Evolutionary conservation across 1,139 yeast species (phyloP).

Genomic region (Kodamaea arcana): DNA sequence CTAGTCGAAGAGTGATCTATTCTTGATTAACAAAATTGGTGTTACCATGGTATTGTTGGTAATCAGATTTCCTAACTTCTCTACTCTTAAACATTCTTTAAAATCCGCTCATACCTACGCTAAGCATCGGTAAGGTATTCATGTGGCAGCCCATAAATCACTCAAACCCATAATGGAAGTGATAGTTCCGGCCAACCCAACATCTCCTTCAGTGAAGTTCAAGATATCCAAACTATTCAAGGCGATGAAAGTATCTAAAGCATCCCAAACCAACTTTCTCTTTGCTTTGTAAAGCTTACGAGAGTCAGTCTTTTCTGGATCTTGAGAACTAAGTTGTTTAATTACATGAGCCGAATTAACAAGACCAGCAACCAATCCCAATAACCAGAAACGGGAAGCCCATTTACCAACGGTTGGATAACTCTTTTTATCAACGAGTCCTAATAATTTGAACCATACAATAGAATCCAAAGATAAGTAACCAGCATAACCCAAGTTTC

Average conservation of each 20-base stretch:
- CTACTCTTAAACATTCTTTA: too few relatives aligned
- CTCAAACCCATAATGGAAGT: slow-evolving; percentile 77
- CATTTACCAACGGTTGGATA: slow-evolving; percentile 36
- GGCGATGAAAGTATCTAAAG: slow-evolving; percentile 73
- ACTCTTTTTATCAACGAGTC: slow-evolving; percentile 32
- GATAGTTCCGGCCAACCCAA: slow-evolving; percentile 81
- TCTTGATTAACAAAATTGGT: too few relatives aligned
- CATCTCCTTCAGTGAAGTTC: slow-evolving; percentile 69
- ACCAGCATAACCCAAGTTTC: slow-evolving; percentile 71
- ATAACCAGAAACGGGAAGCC: slow-evolving; percentile 71
- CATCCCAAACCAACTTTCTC: slow-evolving; percentile 75
- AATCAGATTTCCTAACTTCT: too few relatives aligned
- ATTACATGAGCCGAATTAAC: slow-evolving; percentile 37
- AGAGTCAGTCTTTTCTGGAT: slow-evolving; percentile 19
- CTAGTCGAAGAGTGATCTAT: too few relatives aligned
- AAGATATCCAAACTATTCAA: slow-evolving; percentile 57
- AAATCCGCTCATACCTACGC: too few relatives aligned
- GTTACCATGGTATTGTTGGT: too few relatives aligned
- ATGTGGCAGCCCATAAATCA: slow-evolving; percentile 58
- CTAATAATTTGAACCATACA: slow-evolving; percentile 60
- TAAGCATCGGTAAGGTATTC: too few relatives aligned
- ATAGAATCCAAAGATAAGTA: slow-evolving; percentile 74
- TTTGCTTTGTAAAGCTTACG: slow-evolving; percentile 42
- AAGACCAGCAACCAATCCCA: slow-evolving; percentile 64
- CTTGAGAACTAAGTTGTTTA: slow-evolving; percentile 10